phyloP scores from a whole-genome alignment of 345 rosid genomes.

The Kandelia obovata region DNA sequence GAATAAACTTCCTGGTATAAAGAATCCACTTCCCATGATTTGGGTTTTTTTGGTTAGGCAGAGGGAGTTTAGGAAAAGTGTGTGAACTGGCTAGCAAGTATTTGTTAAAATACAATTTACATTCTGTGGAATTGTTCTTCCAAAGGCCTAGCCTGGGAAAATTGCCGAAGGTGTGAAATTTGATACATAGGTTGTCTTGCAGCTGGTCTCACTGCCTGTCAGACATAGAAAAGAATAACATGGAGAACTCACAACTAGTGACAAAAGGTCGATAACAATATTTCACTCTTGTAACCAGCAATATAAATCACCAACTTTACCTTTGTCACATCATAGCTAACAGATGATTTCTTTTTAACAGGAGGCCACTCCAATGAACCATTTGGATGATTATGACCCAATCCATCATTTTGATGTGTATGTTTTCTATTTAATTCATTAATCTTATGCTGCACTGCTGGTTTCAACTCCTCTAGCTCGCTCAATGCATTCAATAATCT shows the following conservation, averaged over 20 bases:
- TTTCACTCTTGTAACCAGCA: neutral
- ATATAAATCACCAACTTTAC: constrained; percentile 34
- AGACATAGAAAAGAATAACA: constrained; percentile 6
- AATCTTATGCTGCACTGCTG: constrained; percentile 61
- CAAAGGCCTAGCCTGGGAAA: constrained; percentile 39
- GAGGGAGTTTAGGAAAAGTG: neutral
- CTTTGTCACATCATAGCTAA: constrained; percentile 44
- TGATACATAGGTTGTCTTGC: constrained; percentile 37
- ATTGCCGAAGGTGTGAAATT: constrained; percentile 46
- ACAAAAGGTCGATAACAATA: neutral
- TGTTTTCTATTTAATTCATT: constrained; percentile 50
- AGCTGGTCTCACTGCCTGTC: constrained; percentile 52
- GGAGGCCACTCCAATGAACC: constrained; percentile 44
- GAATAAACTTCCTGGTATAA: no score
- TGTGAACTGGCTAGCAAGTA: neutral
- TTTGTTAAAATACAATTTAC: constrained; percentile 38
- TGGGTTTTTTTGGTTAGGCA: no score
- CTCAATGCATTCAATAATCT: constrained; percentile 56
- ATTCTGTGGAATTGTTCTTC: constrained; percentile 55
- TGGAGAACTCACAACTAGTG: neutral
- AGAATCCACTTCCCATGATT: no score
- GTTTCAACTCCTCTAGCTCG: constrained; percentile 88
- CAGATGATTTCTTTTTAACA: constrained; percentile 39
- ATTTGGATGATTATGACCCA: constrained; percentile 34
- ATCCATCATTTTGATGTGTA: constrained; percentile 34